Conservation (phyloP, 768 basidiomycete genomes). For the Collybiopsis confluens region DNA sequence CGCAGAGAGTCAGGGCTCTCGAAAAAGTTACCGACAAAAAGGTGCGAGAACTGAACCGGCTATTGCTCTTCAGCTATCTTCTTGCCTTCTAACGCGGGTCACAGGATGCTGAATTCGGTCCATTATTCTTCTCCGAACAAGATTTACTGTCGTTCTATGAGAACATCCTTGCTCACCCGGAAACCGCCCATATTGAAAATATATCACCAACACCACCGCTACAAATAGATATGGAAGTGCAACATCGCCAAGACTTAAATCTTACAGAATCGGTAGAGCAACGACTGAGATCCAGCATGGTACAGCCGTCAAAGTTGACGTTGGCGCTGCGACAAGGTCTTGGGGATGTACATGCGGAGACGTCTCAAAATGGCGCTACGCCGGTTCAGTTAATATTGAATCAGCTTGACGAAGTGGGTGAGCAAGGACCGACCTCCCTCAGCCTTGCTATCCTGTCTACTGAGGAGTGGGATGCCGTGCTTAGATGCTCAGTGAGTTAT, state of each 20-base stretch:
- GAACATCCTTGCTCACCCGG: constrained; percentile 34
- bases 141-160: constrained; percentile 39
- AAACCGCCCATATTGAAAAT: background rate
- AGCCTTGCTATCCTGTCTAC: constrained; percentile 39
- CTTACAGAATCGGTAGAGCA: constrained; percentile 30
- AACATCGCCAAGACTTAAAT: constrained; percentile 27
- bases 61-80: background rate
- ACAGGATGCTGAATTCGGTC: constrained; percentile 28
- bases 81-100: background rate
- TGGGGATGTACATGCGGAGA: background rate
- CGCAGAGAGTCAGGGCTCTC: constrained; percentile 30
- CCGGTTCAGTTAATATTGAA: background rate
- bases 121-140: constrained; percentile 36
- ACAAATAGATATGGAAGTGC: constrained; percentile 9
- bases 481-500: constrained; percentile 44
- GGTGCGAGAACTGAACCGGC: constrained; percentile 22
- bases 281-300: constrained; percentile 20
- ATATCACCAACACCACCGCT: constrained; percentile 10
- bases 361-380: background rate
- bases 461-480: constrained; percentile 51
- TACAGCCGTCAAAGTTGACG: constrained; percentile 7
- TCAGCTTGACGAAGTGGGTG: constrained; percentile 1
- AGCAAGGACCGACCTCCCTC: background rate
- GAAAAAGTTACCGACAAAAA: constrained; percentile 30
- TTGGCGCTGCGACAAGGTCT: background rate